Percentiles rank a stretch among this genome's conserved stretches.
phyloP scores from a whole-genome alignment of 371 early-diverging fungal genomes.

The Mortierella sp. region DNA sequence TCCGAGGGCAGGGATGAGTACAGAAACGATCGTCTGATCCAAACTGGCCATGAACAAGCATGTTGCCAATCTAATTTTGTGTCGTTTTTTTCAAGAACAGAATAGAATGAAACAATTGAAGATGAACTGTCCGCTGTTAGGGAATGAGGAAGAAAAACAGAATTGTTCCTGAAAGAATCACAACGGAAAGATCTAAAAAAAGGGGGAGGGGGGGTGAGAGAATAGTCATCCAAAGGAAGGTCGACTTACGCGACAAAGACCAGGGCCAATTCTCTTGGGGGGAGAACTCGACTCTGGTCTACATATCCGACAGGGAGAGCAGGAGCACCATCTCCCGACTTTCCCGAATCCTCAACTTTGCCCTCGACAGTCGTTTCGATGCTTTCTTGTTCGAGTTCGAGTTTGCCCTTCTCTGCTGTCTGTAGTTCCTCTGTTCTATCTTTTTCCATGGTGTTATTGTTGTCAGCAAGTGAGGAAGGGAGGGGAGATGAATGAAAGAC shows the following conservation, averaged over 20 bases:
- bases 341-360: not conserved
- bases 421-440: slow-evolving; percentile 24
- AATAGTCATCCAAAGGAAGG: not conserved
- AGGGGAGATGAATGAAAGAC: not conserved
- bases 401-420: slow-evolving; percentile 26
- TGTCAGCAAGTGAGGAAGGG: not conserved
- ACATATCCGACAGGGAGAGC: slow-evolving; percentile 24
- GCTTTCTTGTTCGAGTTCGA: not conserved
- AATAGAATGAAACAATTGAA: too few relatives aligned
- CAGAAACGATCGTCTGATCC: slow-evolving; percentile 79
- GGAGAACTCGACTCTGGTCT: slow-evolving; percentile 41
- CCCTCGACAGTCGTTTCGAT: not conserved
- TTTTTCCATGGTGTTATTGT: slow-evolving; percentile 4
- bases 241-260: slow-evolving; percentile 42
- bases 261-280: slow-evolving; percentile 34
- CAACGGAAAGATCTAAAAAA: too few relatives aligned
- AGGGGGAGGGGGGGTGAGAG: not conserved
- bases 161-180: too few relatives aligned
- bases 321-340: not conserved
- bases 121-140: too few relatives aligned
- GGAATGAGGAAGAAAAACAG: too few relatives aligned
- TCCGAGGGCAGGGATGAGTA: slow-evolving; percentile 78
- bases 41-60: slow-evolving; percentile 53
- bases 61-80: slow-evolving; percentile 20
- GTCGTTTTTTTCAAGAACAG: too few relatives aligned